A percentile compares a stretch with the other conserved stretches of the same genome.
These are phyloP conservation scores for Coffea canephora DNA, from an alignment of 257 asterid species.

Conservation along the genomic window DNA sequence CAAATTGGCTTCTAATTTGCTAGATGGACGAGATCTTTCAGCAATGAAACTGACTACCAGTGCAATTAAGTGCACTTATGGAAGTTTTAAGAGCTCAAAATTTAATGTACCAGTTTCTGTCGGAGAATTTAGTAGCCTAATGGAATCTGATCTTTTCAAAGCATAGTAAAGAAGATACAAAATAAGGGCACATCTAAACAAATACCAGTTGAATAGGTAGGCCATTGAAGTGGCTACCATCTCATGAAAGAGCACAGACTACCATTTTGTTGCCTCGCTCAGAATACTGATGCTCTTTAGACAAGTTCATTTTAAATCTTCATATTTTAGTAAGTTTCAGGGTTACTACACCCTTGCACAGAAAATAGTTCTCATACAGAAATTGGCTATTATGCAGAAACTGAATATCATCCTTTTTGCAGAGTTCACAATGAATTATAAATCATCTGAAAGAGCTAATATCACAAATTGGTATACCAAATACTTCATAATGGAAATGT, in stretches of 20 bases:
- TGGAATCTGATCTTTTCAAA: too few relatives aligned
- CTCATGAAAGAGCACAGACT: too few relatives aligned
- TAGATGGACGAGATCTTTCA: too few relatives aligned
- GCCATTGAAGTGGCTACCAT: neutral
- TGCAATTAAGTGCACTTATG: neutral
- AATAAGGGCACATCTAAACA: too few relatives aligned
- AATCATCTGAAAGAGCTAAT: neutral
- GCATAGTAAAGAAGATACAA: too few relatives aligned
- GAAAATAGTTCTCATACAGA: neutral
- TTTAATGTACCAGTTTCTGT: neutral
- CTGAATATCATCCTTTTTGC: too few relatives aligned
- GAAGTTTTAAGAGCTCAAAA: neutral
- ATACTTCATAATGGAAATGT: neutral
- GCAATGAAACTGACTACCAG: neutral
- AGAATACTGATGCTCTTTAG: neutral
- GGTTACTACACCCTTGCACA: neutral
- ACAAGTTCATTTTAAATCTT: neutral
- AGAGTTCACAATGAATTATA: neutral
- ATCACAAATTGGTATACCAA: neutral
- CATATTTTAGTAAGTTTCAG: neutral
- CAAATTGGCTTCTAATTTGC: too few relatives aligned
- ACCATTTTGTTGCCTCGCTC: neutral
- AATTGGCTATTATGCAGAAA: neutral
- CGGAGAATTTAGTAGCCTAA: neutral
- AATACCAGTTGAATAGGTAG: neutral